Percentiles rank a stretch among this genome's conserved stretches.
These are phyloP conservation scores for Sordariomycetes sp. DNA, from an alignment of 2,329 filamentous ascomycete species.

Conservation along the genomic window DNA sequence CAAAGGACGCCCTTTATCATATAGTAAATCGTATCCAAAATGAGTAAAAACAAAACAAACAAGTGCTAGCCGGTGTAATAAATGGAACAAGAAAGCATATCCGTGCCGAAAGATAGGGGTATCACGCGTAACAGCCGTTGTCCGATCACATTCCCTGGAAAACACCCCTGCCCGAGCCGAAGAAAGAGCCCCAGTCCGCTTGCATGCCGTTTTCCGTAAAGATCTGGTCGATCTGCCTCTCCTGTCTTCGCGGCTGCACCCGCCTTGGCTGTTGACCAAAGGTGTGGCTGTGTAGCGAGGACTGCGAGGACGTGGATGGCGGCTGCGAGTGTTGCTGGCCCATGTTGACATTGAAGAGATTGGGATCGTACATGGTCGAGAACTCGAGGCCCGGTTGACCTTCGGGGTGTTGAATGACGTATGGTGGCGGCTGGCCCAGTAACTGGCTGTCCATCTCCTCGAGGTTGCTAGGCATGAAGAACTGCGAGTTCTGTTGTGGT, in stretches of 20 bases:
- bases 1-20: too few relatives aligned
- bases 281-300: conserved; percentile 3
- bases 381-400: conserved; percentile 31
- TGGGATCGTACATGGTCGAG: conserved; percentile 31
- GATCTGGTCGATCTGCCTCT: conserved; percentile 38
- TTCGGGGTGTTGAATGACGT: conserved; percentile 48
- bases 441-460: conserved; percentile 67
- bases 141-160: conserved; percentile 31
- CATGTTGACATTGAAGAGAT: conserved; percentile 29
- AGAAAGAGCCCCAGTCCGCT: conserved; percentile 36
- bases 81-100: too few relatives aligned
- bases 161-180: conserved; percentile 31
- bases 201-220: conserved; percentile 36
- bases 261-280: conserved; percentile 1
- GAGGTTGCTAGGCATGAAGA: conserved; percentile 42
- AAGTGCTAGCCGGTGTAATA: too few relatives aligned
- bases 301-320: conserved; percentile 2
- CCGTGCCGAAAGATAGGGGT: conserved; percentile 23
- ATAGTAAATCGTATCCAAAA: too few relatives aligned
- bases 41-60: too few relatives aligned
- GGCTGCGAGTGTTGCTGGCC: conserved; percentile 16
- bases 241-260: conserved; percentile 15
- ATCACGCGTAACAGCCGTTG: conserved; percentile 24
- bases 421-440: conserved; percentile 61
- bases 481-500: conserved; percentile 25